Conservation (phyloP, 2,329 filamentous ascomycete genomes). For the Xylaria multiplex region DNA sequence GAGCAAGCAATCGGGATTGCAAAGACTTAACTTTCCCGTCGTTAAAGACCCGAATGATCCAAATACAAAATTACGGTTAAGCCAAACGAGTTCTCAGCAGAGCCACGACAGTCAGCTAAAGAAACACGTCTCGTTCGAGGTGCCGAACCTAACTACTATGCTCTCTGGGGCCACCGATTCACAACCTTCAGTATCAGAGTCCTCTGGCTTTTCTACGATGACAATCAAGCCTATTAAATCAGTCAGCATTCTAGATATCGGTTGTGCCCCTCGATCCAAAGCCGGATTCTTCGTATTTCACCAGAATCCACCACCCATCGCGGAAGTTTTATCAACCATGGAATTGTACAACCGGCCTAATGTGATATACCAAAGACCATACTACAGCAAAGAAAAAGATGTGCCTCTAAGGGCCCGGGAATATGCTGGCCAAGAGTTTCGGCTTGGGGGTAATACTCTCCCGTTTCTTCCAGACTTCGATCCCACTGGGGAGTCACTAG, state of each 20-base stretch:
- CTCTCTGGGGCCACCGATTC: constrained; percentile 24
- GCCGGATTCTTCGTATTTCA: constrained; percentile 48
- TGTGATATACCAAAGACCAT: constrained; percentile 84
- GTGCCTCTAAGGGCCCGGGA: constrained; percentile 80
- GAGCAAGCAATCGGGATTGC: constrained; percentile 54
- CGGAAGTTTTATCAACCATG: constrained; percentile 66
- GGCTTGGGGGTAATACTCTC: constrained; percentile 76
- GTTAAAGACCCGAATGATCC: constrained; percentile 80
- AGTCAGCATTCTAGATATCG: constrained; percentile 39
- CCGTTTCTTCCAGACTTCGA: constrained; percentile 86
- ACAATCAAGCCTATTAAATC: constrained; percentile 29
- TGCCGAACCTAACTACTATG: constrained; percentile 31
- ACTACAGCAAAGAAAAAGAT: constrained; percentile 85
- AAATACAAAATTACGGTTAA: constrained; percentile 70
- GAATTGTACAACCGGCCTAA: constrained; percentile 67
- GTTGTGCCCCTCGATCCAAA: constrained; percentile 40
- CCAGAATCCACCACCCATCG: constrained; percentile 49
- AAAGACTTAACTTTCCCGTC: constrained; percentile 71
- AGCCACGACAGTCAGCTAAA: constrained; percentile 51
- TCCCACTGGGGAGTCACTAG: constrained; percentile 64
- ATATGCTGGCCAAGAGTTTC: constrained; percentile 89
- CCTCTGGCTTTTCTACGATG: constrained; percentile 36
- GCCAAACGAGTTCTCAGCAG: constrained; percentile 67
- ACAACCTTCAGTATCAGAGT: constrained; percentile 33
- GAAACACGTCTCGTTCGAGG: constrained; percentile 52